phyloP scores from a whole-genome alignment of 2,329 filamentous ascomycete species.

The Sarocladiaceae sp. region DNA sequence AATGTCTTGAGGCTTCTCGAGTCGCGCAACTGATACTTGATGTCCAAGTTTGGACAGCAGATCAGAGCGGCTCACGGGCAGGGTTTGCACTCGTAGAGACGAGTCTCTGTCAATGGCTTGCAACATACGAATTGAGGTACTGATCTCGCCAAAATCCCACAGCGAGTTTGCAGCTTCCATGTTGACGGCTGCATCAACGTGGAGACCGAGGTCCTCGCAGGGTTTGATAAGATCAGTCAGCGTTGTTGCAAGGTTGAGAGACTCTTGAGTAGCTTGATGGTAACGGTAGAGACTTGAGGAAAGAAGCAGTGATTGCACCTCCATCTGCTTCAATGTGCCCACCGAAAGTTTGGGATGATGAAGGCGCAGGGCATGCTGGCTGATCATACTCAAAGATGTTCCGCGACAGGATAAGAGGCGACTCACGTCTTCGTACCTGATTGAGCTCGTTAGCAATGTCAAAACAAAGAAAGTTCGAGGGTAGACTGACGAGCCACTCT shows the following conservation, averaged over 20 bases:
- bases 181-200: conserved; percentile 71
- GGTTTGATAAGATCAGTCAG: conserved; percentile 72
- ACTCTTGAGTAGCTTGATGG: conserved; percentile 81
- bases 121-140: conserved; percentile 83
- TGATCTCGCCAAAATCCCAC: conserved; percentile 91
- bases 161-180: conserved; percentile 85
- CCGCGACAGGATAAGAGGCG: conserved; percentile 79
- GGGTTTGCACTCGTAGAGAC: conserved; percentile 62
- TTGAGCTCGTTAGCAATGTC: conserved; percentile 13
- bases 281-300: conserved; percentile 73
- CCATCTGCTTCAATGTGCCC: conserved; percentile 62
- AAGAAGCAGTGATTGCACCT: conserved; percentile 72
- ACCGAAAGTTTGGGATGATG: conserved; percentile 56
- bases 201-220: conserved; percentile 67
- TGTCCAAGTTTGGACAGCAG: conserved; percentile 84
- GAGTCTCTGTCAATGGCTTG: conserved; percentile 62
- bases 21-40: conserved; percentile 80
- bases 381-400: conserved; percentile 75
- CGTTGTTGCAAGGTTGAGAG: conserved; percentile 77
- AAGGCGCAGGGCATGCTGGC: conserved; percentile 62
- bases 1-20: conserved; percentile 89
- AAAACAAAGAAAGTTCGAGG: background rate
- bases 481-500: conserved; percentile 63
- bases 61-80: conserved; percentile 70
- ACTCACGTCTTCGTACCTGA: conserved; percentile 70